Evolutionary conservation across 768 basidiomycete species (phyloP).

Genomic region (Leccinellum albellum): DNA sequence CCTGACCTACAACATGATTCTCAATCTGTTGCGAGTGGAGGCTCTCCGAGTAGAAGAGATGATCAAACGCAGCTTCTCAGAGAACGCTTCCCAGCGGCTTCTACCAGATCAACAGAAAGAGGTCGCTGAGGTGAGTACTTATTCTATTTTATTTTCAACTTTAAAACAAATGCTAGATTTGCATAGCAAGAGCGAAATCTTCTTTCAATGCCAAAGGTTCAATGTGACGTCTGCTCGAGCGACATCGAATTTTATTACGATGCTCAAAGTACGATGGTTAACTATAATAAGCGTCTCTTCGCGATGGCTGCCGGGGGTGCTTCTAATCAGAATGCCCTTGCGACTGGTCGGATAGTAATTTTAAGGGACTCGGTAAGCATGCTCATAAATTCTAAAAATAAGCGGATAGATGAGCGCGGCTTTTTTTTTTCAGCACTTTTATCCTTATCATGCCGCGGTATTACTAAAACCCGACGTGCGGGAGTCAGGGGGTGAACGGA

Average conservation of each 20-base stretch:
- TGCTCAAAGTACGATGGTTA: slow-evolving; percentile 54
- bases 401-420: neutral
- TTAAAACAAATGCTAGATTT: slow-evolving; percentile 7
- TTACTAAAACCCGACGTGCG: slow-evolving; percentile 62
- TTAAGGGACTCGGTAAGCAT: slow-evolving; percentile 72
- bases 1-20: slow-evolving; percentile 98
- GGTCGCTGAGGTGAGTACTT: slow-evolving; percentile 67
- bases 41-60: slow-evolving; percentile 96
- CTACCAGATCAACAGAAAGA: slow-evolving; percentile 91
- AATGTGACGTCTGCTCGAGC: slow-evolving; percentile 62
- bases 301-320: slow-evolving; percentile 54
- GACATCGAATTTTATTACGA: slow-evolving; percentile 83
- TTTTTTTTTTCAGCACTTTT: slow-evolving; percentile 59
- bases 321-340: slow-evolving; percentile 65
- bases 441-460: slow-evolving; percentile 62
- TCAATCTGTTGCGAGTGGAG: slow-evolving; percentile 94
- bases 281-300: slow-evolving; percentile 60
- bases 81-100: slow-evolving; percentile 90
- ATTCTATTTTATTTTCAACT: neutral
- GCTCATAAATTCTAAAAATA: neutral
- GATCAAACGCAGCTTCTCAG: slow-evolving; percentile 99
- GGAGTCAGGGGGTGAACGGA: slow-evolving; percentile 46
- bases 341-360: slow-evolving; percentile 76
- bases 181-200: slow-evolving; percentile 69
- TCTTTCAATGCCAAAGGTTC: slow-evolving; percentile 56